Percentiles rank a stretch among this genome's conserved stretches.
These are phyloP conservation scores for Alternaria viburni DNA, from an alignment of 2,329 filamentous ascomycete species.

Conservation along the genomic window DNA sequence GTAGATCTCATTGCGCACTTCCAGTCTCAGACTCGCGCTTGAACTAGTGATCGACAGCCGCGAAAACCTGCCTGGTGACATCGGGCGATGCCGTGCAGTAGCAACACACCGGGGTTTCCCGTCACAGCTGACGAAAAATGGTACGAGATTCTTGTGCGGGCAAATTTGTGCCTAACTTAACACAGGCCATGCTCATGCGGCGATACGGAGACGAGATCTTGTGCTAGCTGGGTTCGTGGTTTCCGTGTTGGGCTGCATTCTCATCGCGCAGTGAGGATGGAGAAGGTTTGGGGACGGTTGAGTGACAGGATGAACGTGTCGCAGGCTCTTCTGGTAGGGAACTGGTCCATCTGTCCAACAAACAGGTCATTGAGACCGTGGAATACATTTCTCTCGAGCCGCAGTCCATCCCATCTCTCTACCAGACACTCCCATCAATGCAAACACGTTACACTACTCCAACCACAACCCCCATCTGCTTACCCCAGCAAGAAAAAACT, in stretches of 20 bases:
- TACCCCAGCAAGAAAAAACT: not conserved
- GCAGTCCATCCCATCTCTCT: not conserved
- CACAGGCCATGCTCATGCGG: not conserved
- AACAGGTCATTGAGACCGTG: not conserved
- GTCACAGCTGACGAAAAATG: not conserved
- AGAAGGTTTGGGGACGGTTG: not conserved
- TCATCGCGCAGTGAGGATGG: not conserved
- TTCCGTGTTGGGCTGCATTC: not conserved
- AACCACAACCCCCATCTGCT: not conserved
- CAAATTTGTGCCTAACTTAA: not conserved
- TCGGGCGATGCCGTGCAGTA: slow-evolving; percentile 1
- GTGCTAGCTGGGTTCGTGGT: not conserved
- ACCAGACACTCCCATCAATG: not conserved
- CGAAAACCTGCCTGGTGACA: not conserved
- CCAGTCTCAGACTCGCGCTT: not conserved
- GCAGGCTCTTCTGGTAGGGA: not conserved
- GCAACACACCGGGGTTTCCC: not conserved
- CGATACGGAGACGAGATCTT: not conserved
- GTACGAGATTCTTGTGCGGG: not conserved
- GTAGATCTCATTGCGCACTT: not conserved
- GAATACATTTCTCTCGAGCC: not conserved
- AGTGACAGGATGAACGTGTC: not conserved
- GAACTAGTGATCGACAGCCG: not conserved
- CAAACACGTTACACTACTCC: not conserved
- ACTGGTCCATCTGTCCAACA: not conserved